phyloP scores from a whole-genome alignment of 495 filamentous ascomycete species.

The Neurospora sp. region DNA sequence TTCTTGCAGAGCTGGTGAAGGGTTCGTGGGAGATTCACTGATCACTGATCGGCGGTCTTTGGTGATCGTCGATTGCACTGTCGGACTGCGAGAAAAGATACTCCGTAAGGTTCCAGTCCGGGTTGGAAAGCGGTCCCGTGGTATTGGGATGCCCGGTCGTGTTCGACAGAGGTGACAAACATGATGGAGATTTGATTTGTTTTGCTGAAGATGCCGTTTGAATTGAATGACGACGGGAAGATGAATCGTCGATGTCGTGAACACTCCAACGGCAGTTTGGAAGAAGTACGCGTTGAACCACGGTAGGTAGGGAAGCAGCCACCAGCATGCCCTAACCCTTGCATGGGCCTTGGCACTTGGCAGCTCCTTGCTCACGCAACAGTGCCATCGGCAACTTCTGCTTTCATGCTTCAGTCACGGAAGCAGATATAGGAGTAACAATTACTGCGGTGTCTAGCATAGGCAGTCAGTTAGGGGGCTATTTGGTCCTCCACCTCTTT shows the following conservation, averaged over 20 bases:
- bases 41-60: neutral
- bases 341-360: neutral
- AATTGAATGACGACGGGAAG: neutral
- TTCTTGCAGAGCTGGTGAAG: neutral
- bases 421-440: neutral
- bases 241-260: neutral
- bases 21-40: neutral
- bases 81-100: neutral
- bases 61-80: neutral
- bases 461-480: neutral
- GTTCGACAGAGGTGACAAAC: neutral
- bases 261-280: neutral
- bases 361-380: neutral
- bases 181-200: neutral
- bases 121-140: neutral
- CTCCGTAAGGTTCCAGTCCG: neutral
- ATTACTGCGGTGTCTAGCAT: no score
- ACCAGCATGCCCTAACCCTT: neutral
- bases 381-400: neutral
- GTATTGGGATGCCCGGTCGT: neutral
- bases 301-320: no score
- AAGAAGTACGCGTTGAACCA: neutral
- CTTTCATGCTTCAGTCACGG: neutral
- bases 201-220: neutral
- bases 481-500: no score